A percentile compares a stretch with the other conserved stretches of the same genome.
Conservation (phyloP, 371 early-diverging fungal genomes). For the Mucor circinelloides region DNA sequence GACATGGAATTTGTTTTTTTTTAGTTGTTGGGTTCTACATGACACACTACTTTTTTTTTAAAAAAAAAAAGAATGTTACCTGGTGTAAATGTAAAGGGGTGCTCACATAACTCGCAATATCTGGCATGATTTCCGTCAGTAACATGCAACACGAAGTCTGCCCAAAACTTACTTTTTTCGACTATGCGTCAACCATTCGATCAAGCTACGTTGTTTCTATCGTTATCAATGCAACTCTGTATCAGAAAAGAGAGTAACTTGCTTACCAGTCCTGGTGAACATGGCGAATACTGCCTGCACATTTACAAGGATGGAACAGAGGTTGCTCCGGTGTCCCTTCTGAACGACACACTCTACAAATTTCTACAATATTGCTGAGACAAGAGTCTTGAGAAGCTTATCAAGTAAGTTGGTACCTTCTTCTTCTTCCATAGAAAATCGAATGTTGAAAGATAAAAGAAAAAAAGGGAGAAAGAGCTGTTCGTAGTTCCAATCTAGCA, state of each 20-base stretch:
- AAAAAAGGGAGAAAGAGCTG: not conserved
- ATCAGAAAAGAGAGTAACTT: not conserved
- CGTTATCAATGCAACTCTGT: not conserved
- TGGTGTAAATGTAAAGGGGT: conserved; percentile 84
- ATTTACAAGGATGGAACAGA: conserved; percentile 91
- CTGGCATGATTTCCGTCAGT: conserved; percentile 25
- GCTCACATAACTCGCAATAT: conserved; percentile 90
- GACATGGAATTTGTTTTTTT: not conserved
- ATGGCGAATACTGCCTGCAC: conserved; percentile 90
- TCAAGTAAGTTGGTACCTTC: not conserved
- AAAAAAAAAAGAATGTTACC: too few species aligned
- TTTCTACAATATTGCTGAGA: conserved; percentile 38
- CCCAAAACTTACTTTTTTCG: conserved; percentile 62
- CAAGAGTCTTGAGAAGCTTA: not conserved
- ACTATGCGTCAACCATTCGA: conserved; percentile 88
- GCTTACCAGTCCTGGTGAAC: conserved; percentile 89
- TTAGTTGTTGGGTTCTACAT: not conserved
- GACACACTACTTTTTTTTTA: conserved; percentile 38
- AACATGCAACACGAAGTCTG: not conserved
- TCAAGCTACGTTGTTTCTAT: conserved; percentile 51
- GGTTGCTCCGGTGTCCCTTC: conserved; percentile 80
- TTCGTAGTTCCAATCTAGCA: not conserved
- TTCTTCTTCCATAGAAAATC: conserved; percentile 10
- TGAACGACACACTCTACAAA: conserved; percentile 92
- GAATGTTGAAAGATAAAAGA: conserved; percentile 1